Evolutionary conservation across 2,329 filamentous ascomycete species (phyloP), one percentile per base, ranked within the genome.

Genomic region (Metarhizium robertsii): DNA sequence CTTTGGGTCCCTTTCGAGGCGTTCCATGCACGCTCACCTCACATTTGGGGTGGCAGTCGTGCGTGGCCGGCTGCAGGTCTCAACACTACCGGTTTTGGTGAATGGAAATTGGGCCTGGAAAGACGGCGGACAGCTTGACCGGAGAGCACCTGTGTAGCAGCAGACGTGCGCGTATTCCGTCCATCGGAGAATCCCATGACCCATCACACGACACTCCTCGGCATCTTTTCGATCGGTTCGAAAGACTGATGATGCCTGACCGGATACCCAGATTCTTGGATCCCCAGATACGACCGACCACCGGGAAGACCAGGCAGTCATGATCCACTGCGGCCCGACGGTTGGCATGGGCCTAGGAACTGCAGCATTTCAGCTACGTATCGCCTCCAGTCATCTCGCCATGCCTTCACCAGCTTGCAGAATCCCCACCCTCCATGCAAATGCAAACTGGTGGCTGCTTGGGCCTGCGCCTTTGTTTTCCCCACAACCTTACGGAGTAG

Each of bases 321-420:
- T 45, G 45, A 53, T 55, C 34, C 54, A 48, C 59, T 59, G 16
- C 45, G 45, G 45, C 45, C 45, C 45, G 45, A 48, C 13, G 25
- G 45, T 18, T 1, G 43, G 43, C 25, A 48, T 30, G 20, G 10
- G 14, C 18, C 18, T 29, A 4, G 20, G 7, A 42, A 42, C 16
- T 30, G 6, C 25, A 14, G 25, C 25, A 5, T 16, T 20, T 18
- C n/a, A 45, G 16, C 42, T 20, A 25, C 25, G 25, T 25, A 25
- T 25, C 25, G 25, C 25, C 25, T 25, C 25, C 25, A 25, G 25
- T 25, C 25, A 25, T 48, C 10, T 11, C 3, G 42, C 42, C 42
- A 20, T 20, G 10, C 2, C 32, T 20, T 20, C 42, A 43, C 13
- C 40, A 36, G 5, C 34, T 36, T 36, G 38, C 11, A 40, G 11